Percentiles rank a stretch among this genome's conserved stretches.
Evolutionary conservation across 495 filamentous ascomycete species (phyloP).

Genomic region (Aeminium ludgeri): DNA sequence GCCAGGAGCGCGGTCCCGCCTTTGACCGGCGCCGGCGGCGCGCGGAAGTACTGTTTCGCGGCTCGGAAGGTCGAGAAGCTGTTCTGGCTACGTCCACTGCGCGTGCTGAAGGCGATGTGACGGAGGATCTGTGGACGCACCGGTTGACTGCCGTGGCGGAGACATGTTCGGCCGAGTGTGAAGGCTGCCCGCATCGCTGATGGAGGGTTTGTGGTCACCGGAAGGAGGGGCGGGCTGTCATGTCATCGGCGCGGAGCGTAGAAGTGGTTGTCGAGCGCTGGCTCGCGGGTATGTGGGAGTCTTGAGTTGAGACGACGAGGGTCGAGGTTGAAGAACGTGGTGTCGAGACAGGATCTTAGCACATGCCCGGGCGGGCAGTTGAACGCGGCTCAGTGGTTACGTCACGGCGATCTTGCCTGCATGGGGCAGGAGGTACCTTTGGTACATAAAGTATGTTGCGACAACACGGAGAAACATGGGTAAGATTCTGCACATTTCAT

Average conservation of each 20-base stretch:
- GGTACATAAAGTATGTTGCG: too few species aligned
- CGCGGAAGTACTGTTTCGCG: conserved; percentile 12
- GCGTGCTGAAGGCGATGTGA: conserved; percentile 10
- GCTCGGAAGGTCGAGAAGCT: conserved; percentile 5
- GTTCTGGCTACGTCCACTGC: conserved; percentile 1
- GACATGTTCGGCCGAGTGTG: conserved; percentile 13
- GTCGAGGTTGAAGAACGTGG: too few species aligned
- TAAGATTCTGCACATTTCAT: too few species aligned
- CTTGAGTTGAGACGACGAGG: too few species aligned
- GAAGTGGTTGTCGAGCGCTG: too few species aligned
- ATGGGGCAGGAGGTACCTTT: too few species aligned
- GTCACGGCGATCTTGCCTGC: too few species aligned
- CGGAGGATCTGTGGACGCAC: conserved; percentile 11
- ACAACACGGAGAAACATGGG: too few species aligned
- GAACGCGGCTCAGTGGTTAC: too few species aligned
- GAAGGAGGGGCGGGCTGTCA: neutral
- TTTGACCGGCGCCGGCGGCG: conserved; percentile 18
- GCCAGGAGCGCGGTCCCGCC: conserved; percentile 29
- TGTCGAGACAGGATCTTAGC: too few species aligned
- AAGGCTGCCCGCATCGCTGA: conserved; percentile 11
- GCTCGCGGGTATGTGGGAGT: too few species aligned
- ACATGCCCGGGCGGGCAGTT: too few species aligned
- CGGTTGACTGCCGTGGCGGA: conserved; percentile 1
- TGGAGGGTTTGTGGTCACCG: neutral
- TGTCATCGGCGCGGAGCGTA: neutral